Conservation (phyloP, 2,329 filamentous ascomycete genomes). For the Sarocladiaceae sp. region DNA sequence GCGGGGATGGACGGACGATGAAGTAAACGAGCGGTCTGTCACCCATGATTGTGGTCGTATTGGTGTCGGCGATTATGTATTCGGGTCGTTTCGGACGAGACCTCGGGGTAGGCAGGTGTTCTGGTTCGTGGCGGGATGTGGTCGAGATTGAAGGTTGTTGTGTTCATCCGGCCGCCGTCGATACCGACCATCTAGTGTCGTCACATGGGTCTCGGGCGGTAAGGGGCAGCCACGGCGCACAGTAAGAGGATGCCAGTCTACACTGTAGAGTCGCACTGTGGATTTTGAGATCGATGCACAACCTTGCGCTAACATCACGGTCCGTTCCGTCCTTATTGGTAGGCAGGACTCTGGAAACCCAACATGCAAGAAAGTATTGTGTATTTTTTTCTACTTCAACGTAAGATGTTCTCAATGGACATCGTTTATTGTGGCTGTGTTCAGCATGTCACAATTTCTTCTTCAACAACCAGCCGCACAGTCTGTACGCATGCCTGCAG, state of each 20-base stretch:
- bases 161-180: background rate
- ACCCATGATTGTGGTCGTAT: background rate
- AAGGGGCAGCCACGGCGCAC: too few species aligned
- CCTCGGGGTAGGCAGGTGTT: background rate
- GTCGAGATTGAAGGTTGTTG: background rate
- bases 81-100: background rate
- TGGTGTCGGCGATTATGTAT: too few species aligned
- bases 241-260: background rate
- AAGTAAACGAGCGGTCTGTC: background rate
- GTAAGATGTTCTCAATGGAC: too few species aligned
- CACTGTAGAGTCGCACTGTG: background rate
- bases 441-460: too few species aligned
- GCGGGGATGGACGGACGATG: background rate
- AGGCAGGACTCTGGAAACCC: too few species aligned
- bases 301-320: too few species aligned
- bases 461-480: too few species aligned
- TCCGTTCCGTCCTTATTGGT: too few species aligned
- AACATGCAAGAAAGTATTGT: too few species aligned
- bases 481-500: too few species aligned
- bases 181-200: background rate
- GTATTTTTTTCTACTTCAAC: too few species aligned
- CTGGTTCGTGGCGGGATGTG: background rate
- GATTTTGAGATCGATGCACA: background rate
- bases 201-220: conserved; percentile 7
- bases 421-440: too few species aligned